A percentile compares a stretch with the other conserved stretches of the same genome.
Evolutionary conservation across 2,329 filamentous ascomycete species (phyloP).

Genomic region (Huntiella omanensis): DNA sequence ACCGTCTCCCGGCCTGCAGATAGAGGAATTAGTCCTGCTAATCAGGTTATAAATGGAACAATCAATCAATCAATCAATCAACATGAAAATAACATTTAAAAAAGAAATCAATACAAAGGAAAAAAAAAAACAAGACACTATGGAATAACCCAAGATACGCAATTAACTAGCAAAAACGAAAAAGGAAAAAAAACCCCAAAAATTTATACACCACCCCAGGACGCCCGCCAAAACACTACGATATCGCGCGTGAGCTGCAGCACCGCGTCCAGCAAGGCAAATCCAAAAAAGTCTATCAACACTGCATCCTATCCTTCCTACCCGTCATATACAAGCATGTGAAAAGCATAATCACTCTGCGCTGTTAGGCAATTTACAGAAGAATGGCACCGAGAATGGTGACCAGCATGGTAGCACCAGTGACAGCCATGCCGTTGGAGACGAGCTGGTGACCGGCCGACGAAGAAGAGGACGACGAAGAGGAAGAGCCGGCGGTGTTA

Average conservation of each 20-base stretch:
- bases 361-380: constrained; percentile 17
- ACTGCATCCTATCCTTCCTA: background rate
- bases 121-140: constrained; percentile 9
- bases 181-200: background rate
- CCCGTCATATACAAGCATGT: constrained; percentile 1
- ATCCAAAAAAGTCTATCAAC: background rate
- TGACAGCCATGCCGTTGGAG: constrained; percentile 17
- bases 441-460: constrained; percentile 17
- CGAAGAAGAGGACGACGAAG: constrained; percentile 16
- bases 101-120: constrained; percentile 1
- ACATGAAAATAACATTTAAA: constrained; percentile 1
- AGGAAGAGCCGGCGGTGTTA: background rate
- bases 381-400: constrained; percentile 23
- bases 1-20: too few species aligned
- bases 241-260: constrained; percentile 1
- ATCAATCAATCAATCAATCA: too few species aligned
- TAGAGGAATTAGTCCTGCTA: too few species aligned
- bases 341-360: too few species aligned
- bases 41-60: too few species aligned
- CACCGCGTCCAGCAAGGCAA: background rate
- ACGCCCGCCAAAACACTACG: background rate
- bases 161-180: background rate
- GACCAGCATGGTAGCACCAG: constrained; percentile 19
- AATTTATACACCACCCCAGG: constrained; percentile 9
- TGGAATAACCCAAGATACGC: constrained; percentile 2